These are phyloP conservation scores for Paspalum notatum DNA, from an alignment of 176 grass and related monocot species.

Conservation along the genomic window DNA sequence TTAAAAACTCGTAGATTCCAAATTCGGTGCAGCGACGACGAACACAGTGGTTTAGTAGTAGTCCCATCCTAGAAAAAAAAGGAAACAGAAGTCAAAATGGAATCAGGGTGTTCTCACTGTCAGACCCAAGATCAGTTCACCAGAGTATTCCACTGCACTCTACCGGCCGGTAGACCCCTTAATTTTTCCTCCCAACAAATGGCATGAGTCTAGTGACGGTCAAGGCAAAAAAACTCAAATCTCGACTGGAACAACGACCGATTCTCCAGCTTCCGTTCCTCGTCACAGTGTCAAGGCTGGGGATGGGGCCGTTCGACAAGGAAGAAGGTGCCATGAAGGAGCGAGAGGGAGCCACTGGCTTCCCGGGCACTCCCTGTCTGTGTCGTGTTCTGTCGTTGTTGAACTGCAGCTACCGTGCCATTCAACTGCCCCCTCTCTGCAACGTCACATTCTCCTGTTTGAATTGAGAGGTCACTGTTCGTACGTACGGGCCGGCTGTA, in stretches of 20 bases:
- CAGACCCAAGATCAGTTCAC: neutral
- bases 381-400: neutral
- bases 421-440: neutral
- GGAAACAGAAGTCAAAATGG: no score
- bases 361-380: neutral
- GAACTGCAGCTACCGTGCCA: neutral
- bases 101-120: neutral
- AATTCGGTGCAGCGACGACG: no score
- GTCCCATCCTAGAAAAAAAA: neutral
- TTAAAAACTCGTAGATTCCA: no score
- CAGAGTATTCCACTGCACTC: neutral
- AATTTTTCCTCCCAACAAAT: neutral
- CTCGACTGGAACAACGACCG: neutral
- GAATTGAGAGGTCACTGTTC: neutral
- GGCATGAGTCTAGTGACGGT: neutral
- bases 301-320: neutral
- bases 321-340: neutral
- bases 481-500: neutral
- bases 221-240: constrained; percentile 10
- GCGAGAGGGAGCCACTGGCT: neutral
- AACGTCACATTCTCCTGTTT: neutral
- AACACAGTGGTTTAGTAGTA: neutral
- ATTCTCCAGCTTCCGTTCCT: neutral
- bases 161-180: neutral
- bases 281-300: constrained; percentile 4